Evolutionary conservation across 129 eudicot genomes (phyloP).

Genomic region (Dittrichia graveolens): DNA sequence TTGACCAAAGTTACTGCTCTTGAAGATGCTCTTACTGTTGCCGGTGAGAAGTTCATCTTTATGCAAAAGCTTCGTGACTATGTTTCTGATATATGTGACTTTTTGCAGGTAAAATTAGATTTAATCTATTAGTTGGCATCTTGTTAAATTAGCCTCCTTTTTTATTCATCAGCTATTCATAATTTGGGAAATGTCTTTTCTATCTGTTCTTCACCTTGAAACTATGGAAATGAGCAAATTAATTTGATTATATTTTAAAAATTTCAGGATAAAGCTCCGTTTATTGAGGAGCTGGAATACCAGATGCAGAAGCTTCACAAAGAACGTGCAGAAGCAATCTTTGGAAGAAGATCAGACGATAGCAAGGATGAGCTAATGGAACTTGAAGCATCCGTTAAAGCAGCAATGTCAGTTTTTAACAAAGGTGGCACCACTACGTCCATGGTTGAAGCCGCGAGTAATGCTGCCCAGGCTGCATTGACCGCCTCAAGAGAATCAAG

Average conservation of each 20-base stretch:
- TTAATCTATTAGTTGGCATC: constrained; percentile 25
- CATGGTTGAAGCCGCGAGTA: constrained; percentile 57
- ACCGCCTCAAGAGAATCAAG: constrained; percentile 51
- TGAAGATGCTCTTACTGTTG: constrained; percentile 68
- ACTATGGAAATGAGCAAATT: neutral
- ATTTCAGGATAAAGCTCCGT: constrained; percentile 83
- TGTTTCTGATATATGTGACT: constrained; percentile 87
- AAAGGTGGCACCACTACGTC: constrained; percentile 61
- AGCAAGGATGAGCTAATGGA: constrained; percentile 74
- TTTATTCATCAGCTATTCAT: neutral
- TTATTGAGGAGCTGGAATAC: constrained; percentile 87
- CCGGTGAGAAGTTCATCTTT: constrained; percentile 93
- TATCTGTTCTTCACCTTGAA: constrained; percentile 5
- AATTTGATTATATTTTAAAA: neutral
- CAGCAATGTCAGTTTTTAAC: constrained; percentile 60
- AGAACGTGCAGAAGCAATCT: constrained; percentile 74
- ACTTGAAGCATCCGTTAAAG: constrained; percentile 74
- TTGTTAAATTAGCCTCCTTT: neutral
- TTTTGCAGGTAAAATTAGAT: constrained; percentile 81
- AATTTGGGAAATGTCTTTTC: neutral
- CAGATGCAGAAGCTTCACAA: constrained; percentile 93
- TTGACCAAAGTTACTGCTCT: constrained; percentile 58
- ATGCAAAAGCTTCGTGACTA: constrained; percentile 97
- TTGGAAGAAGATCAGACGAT: constrained; percentile 81
- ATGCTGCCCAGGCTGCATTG: constrained; percentile 70